Evolutionary conservation across 176 grass and related monocot species (phyloP).

Genomic region (Musa itinerans): DNA sequence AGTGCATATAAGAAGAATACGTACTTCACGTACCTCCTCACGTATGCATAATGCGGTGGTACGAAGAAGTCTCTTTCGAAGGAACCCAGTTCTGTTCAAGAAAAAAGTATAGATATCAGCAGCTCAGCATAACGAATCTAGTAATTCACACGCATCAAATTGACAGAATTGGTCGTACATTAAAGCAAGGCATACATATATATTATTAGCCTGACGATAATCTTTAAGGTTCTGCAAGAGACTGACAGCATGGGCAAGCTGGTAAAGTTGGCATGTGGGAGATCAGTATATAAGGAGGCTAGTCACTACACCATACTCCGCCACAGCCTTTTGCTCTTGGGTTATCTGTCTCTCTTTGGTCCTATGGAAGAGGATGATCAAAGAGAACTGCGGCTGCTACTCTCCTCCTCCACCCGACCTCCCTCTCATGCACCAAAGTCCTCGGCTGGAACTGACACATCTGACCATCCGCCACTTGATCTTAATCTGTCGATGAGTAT

Average conservation of each 20-base stretch:
- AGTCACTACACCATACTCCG: not conserved
- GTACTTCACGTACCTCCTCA: too few species aligned
- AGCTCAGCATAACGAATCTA: not conserved
- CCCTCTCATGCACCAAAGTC: not conserved
- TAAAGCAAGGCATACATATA: not conserved
- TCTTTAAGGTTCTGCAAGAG: not conserved
- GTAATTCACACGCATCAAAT: not conserved
- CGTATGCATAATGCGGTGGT: too few species aligned
- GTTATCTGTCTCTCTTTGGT: conserved; percentile 27
- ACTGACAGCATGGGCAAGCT: not conserved
- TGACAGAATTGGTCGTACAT: not conserved
- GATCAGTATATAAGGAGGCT: conserved; percentile 6
- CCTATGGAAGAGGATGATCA: conserved; percentile 62
- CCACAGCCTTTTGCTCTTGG: conserved; percentile 19
- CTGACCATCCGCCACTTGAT: conserved; percentile 36
- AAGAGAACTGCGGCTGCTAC: conserved; percentile 50
- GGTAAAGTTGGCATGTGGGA: conserved; percentile 1
- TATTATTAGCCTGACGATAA: not conserved
- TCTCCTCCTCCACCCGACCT: conserved; percentile 25
- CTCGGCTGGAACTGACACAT: not conserved
- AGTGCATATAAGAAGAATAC: too few species aligned
- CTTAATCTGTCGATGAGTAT: conserved; percentile 77
- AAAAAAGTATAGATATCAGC: too few species aligned
- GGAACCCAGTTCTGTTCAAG: too few species aligned
- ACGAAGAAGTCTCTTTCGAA: too few species aligned